Evolutionary conservation across 805 yeast species (phyloP).

Genomic region (Candida qinlingensis): DNA sequence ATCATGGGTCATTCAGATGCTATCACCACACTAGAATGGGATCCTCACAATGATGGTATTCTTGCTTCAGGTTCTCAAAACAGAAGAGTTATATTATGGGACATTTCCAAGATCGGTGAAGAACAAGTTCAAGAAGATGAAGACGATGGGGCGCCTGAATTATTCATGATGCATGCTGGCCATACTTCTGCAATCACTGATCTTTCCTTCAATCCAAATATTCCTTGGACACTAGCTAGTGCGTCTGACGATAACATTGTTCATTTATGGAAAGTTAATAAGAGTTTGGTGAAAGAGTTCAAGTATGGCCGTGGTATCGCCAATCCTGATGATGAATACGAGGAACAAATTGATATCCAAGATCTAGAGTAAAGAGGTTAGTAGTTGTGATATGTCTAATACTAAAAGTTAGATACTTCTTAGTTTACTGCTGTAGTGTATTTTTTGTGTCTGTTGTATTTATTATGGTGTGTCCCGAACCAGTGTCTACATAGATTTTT

Average conservation of each 20-base stretch:
- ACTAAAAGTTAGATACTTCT: background rate
- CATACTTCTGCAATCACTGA: conserved; percentile 77
- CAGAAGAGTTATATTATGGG: conserved; percentile 74
- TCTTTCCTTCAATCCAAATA: conserved; percentile 57
- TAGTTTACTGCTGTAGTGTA: too few relatives aligned
- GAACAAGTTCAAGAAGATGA: conserved; percentile 85
- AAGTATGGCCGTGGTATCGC: background rate
- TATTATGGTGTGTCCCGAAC: too few relatives aligned
- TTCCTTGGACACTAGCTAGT: conserved; percentile 74
- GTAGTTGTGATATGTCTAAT: background rate
- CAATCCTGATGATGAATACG: conserved; percentile 1
- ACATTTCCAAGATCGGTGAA: conserved; percentile 69
- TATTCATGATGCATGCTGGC: conserved; percentile 90
- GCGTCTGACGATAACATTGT: conserved; percentile 40
- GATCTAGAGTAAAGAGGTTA: conserved; percentile 16
- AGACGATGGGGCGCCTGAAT: conserved; percentile 86
- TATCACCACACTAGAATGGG: conserved; percentile 71
- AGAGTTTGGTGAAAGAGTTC: conserved; percentile 30
- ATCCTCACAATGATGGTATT: conserved; percentile 71
- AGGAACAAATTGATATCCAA: conserved; percentile 18
- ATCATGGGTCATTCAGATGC: conserved; percentile 78
- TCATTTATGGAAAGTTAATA: conserved; percentile 40
- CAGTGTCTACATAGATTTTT: too few relatives aligned
- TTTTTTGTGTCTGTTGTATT: too few relatives aligned
- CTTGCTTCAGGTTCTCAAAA: conserved; percentile 75